A percentile compares a stretch with the other conserved stretches of the same genome.
These are phyloP conservation scores for Obba rivulosa DNA, from an alignment of 768 basidiomycete genomes.

Conservation along the genomic window DNA sequence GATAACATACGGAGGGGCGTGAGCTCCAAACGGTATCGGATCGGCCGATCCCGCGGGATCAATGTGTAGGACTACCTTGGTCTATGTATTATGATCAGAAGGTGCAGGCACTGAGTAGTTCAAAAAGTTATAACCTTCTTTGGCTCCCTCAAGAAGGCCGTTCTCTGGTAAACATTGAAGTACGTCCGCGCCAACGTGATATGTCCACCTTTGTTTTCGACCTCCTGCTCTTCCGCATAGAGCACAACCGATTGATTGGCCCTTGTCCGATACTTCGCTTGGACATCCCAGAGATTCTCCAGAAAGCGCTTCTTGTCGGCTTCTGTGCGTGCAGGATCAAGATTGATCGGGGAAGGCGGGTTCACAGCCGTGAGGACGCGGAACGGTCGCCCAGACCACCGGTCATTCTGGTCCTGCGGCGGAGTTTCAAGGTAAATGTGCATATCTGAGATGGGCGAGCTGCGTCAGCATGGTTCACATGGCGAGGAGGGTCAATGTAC, in stretches of 20 bases:
- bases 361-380: slow-evolving; percentile 74
- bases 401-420: slow-evolving; percentile 75
- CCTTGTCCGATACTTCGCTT: slow-evolving; percentile 74
- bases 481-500: slow-evolving; percentile 32
- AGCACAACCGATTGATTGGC: slow-evolving; percentile 70
- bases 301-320: slow-evolving; percentile 78
- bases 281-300: slow-evolving; percentile 84
- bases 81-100: slow-evolving; percentile 38
- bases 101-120: slow-evolving; percentile 4
- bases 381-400: slow-evolving; percentile 85
- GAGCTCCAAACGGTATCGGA: slow-evolving; percentile 69
- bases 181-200: slow-evolving; percentile 73
- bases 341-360: slow-evolving; percentile 60
- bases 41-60: slow-evolving; percentile 73
- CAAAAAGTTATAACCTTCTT: slow-evolving; percentile 55
- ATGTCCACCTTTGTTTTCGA: slow-evolving; percentile 60
- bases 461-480: too few relatives aligned
- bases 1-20: slow-evolving; percentile 67
- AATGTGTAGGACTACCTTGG: slow-evolving; percentile 84
- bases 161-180: slow-evolving; percentile 84
- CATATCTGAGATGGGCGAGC: slow-evolving; percentile 52
- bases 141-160: slow-evolving; percentile 68
- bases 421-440: slow-evolving; percentile 81
- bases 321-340: slow-evolving; percentile 61
- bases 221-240: slow-evolving; percentile 66